A percentile compares a stretch with the other conserved stretches of the same genome.
Conservation (phyloP, 2,329 filamentous ascomycete species). For the Graphilbum fragrans region DNA sequence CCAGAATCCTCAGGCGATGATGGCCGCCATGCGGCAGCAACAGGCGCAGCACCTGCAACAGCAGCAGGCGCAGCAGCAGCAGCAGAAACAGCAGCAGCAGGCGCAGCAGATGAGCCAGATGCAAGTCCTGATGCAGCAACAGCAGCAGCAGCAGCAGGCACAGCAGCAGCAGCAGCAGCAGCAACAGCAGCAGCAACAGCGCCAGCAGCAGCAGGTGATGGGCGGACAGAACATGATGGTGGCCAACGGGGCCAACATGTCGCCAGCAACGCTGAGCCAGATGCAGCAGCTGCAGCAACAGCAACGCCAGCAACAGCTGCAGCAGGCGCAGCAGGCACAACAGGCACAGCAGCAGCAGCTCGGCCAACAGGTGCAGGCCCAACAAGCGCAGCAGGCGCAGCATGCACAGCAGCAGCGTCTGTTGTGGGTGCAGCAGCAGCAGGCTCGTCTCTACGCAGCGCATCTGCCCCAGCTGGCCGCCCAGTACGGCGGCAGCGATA, state of each 20-base stretch:
- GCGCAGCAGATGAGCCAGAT: conserved; percentile 19
- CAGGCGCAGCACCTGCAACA: conserved; percentile 12
- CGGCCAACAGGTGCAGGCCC: conserved; percentile 8
- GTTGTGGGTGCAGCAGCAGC: conserved; percentile 8
- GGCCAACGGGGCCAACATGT: conserved; percentile 15
- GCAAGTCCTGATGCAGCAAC: conserved; percentile 13
- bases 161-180: conserved; percentile 14
- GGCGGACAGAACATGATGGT: conserved; percentile 14
- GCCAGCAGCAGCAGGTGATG: conserved; percentile 23
- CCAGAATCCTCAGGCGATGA: conserved; percentile 16
- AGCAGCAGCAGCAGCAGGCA: conserved; percentile 14
- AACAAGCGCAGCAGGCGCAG: conserved; percentile 14
- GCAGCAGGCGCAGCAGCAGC: conserved; percentile 19
- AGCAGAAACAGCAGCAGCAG: conserved; percentile 22
- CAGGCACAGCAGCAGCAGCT: conserved; percentile 12
- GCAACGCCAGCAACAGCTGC: conserved; percentile 13
- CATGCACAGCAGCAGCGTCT: conserved; percentile 12
- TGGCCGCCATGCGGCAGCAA: conserved; percentile 17
- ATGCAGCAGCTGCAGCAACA: conserved; percentile 15
- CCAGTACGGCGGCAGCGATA: conserved; percentile 25
- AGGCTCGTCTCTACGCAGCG: conserved; percentile 22
- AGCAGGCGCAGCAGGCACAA: conserved; percentile 4
- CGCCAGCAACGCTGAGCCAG: conserved; percentile 16
- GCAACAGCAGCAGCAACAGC: conserved; percentile 26
- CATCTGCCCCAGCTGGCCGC: conserved; percentile 21